Percentiles rank a stretch among this genome's conserved stretches.
Conservation (phyloP, 345 rosid genomes). For the Syzygium aqueum region DNA sequence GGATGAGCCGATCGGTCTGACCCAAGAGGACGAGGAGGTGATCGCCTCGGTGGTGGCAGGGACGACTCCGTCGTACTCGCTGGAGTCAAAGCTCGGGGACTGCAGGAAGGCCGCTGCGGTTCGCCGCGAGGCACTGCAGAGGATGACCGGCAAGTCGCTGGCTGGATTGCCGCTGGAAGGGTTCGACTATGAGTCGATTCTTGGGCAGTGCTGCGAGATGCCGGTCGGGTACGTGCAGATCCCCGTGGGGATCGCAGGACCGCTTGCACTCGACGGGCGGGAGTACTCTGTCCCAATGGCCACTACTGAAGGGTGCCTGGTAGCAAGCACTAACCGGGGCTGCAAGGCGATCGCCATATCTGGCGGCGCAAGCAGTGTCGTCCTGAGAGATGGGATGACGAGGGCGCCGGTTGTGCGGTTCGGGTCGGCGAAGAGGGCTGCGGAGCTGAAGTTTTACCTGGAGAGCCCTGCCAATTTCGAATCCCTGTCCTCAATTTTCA, state of each 20-base stretch:
- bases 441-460: conserved; percentile 27
- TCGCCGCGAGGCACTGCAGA: conserved; percentile 30
- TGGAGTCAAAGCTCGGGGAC: conserved; percentile 34
- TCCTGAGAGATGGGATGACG: conserved; percentile 31
- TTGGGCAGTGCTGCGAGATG: conserved; percentile 46
- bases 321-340: conserved; percentile 38
- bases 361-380: conserved; percentile 33
- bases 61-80: conserved; percentile 20
- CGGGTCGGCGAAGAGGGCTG: conserved; percentile 16
- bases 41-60: conserved; percentile 26
- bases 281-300: conserved; percentile 40
- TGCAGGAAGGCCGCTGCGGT: conserved; percentile 26
- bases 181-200: conserved; percentile 24
- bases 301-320: conserved; percentile 39
- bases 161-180: conserved; percentile 27
- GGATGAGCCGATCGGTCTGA: background rate
- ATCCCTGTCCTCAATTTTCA: conserved; percentile 10
- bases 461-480: conserved; percentile 26
- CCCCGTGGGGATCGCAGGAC: conserved; percentile 38
- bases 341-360: conserved; percentile 32
- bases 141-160: conserved; percentile 19
- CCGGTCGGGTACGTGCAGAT: conserved; percentile 39
- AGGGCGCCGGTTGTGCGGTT: conserved; percentile 33
- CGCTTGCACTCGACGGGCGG: conserved; percentile 22
- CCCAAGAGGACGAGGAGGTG: conserved; percentile 21